Conservation (phyloP, 139 green algal genomes). For the Chlamydomonas asymmetrica region DNA sequence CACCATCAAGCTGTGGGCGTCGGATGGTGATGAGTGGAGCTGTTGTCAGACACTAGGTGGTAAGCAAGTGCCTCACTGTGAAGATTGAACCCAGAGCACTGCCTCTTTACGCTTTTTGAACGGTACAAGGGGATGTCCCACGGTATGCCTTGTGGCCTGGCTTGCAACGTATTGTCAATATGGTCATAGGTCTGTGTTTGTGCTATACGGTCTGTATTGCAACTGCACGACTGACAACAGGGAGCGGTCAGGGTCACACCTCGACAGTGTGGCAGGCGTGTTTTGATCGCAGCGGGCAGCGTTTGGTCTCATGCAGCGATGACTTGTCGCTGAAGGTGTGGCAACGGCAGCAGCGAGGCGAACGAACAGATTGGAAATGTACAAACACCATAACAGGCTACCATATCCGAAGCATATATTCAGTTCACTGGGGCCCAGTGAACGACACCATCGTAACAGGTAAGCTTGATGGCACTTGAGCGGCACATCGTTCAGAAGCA, state of each 20-base stretch:
- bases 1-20: slow-evolving; percentile 87
- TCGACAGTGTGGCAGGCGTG: slow-evolving; percentile 86
- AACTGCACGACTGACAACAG: background rate
- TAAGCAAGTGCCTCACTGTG: slow-evolving; percentile 4
- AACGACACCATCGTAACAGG: background rate
- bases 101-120: background rate
- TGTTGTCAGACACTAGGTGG: slow-evolving; percentile 82
- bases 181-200: background rate
- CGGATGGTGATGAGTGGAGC: slow-evolving; percentile 82
- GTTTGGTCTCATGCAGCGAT: slow-evolving; percentile 85
- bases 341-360: background rate
- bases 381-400: slow-evolving; percentile 61
- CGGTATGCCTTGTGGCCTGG: background rate
- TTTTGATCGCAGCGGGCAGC: slow-evolving; percentile 65
- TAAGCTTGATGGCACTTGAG: background rate
- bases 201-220: background rate
- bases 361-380: slow-evolving; percentile 47
- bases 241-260: slow-evolving; percentile 55
- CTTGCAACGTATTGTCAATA: background rate
- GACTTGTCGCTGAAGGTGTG: slow-evolving; percentile 82
- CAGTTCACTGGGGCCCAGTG: background rate
- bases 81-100: background rate
- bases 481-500: background rate
- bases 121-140: background rate
- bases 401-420: slow-evolving; percentile 56